These are phyloP conservation scores for Cystobasidium ongulense DNA, from an alignment of 768 basidiomycete species.

Conservation along the genomic window DNA sequence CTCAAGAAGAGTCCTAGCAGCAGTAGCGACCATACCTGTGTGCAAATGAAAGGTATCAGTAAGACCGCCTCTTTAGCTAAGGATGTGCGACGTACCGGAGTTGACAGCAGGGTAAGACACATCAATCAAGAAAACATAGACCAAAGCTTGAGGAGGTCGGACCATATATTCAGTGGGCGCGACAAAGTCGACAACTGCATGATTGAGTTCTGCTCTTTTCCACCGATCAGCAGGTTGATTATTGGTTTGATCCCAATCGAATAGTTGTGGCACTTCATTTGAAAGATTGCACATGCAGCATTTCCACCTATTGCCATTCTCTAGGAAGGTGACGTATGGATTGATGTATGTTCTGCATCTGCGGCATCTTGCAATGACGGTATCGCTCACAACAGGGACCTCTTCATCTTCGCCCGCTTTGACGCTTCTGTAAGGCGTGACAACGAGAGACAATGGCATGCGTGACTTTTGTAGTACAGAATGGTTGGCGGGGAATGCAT, in stretches of 20 bases:
- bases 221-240: constrained; percentile 95
- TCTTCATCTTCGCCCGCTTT: constrained; percentile 61
- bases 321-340: constrained; percentile 94
- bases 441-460: constrained; percentile 75
- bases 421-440: constrained; percentile 81
- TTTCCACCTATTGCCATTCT: constrained; percentile 97
- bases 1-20: constrained; percentile 90
- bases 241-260: constrained; percentile 92
- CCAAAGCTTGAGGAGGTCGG: constrained; percentile 91
- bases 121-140: constrained; percentile 94
- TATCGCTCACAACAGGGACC: constrained; percentile 85
- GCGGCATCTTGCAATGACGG: constrained; percentile 89
- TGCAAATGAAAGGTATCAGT: background rate
- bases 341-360: constrained; percentile 96
- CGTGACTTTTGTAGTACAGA: constrained; percentile 81
- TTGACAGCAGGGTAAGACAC: constrained; percentile 86
- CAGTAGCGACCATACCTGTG: constrained; percentile 93
- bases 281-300: constrained; percentile 98
- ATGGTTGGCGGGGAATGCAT: constrained; percentile 83
- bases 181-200: constrained; percentile 89
- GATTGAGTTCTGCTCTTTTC: constrained; percentile 84
- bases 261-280: constrained; percentile 95
- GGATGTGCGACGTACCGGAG: constrained; percentile 54
- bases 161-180: constrained; percentile 99
- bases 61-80: background rate